Evolutionary conservation across 306 rosid species (phyloP), one percentile per base, ranked within the genome.

Genomic region (Sesbania bispinosa): DNA sequence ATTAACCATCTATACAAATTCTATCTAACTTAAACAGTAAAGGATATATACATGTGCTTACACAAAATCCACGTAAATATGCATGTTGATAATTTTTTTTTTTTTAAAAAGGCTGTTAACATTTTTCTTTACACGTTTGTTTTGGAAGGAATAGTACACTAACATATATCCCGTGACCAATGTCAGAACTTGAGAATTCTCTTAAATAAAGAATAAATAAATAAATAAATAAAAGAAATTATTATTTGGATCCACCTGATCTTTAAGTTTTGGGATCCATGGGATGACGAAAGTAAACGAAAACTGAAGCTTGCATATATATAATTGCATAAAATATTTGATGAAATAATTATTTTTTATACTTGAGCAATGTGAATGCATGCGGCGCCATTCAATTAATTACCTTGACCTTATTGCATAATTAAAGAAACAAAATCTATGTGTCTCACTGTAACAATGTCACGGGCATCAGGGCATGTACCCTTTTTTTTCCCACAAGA

Each of bases 121-220:
- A n/a, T n/a, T n/a, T n/a, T n/a, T n/a, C n/a, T n/a, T n/a, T n/a
- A n/a, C n/a, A n/a, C n/a, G n/a, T n/a, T n/a, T n/a, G n/a, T n/a
- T n/a, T n/a, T n/a, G n/a, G n/a, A n/a, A n/a, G n/a, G n/a, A n/a
- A n/a, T n/a, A n/a, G n/a, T 30, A 30, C 35, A 30, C 5, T 30
- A 30, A 14, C 58, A n/a, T n/a, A n/a, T n/a, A 65, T 65, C 71
- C 57, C 71, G 43, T 65, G 71, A 65, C 58, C 58, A 65, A 65
- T 5, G 15, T 65, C 26, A 23, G 41, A 27, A 27, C 15, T 43
- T 3, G 24, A 6, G 3, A 15, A 64, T 20, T 21, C 20, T 47
- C 18, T 0, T 1, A 2, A 62, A 20, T 54, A 10, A 33, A 59
- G 46, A 59, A 59, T 23, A n/a, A n/a, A n/a, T n/a, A n/a, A n/a